A percentile compares a stretch with the other conserved stretches of the same genome.
Conservation (phyloP, 106 monocot species). For the Dioscorea alata region DNA sequence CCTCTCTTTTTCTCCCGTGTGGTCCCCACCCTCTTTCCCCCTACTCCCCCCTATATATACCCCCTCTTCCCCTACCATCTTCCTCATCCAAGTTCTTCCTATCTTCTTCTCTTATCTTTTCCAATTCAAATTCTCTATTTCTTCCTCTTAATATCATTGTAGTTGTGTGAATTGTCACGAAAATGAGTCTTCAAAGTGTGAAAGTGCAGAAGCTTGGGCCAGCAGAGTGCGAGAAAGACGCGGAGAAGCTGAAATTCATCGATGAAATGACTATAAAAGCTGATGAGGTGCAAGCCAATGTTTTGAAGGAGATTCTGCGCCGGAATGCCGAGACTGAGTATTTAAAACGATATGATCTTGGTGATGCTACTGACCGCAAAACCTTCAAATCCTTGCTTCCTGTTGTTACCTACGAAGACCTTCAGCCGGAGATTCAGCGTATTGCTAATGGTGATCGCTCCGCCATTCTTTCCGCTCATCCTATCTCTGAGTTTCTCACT, state of each 20-base stretch:
- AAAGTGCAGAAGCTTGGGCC: slow-evolving; percentile 6
- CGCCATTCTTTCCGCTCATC: slow-evolving; percentile 5
- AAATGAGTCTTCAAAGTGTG: too few species aligned
- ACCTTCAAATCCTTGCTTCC: slow-evolving; percentile 47
- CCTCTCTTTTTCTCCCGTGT: too few species aligned
- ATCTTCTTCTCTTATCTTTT: too few species aligned
- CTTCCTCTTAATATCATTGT: too few species aligned
- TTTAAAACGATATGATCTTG: slow-evolving; percentile 22
- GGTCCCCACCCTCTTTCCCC: too few species aligned
- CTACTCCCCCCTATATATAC: too few species aligned
- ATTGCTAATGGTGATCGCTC: slow-evolving; percentile 25
- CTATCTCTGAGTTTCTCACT: slow-evolving; percentile 6
- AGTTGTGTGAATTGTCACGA: too few species aligned
- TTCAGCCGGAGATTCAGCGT: slow-evolving; percentile 50
- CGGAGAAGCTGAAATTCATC: slow-evolving; percentile 48
- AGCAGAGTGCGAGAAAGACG: slow-evolving; percentile 37
- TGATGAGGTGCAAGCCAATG: slow-evolving; percentile 37
- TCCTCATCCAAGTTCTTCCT: too few species aligned
- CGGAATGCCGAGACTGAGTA: slow-evolving; percentile 54
- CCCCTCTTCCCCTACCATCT: too few species aligned
- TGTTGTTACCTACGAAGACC: slow-evolving; percentile 46
- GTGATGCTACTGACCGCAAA: slow-evolving; percentile 21
- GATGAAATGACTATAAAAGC: slow-evolving; percentile 51
- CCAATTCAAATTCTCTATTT: too few species aligned
- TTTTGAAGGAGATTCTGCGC: slow-evolving; percentile 38